Evolutionary conservation across 225 moss, liverwort and hornwort genomes (phyloP).

Genomic region (Neckera pumila): DNA sequence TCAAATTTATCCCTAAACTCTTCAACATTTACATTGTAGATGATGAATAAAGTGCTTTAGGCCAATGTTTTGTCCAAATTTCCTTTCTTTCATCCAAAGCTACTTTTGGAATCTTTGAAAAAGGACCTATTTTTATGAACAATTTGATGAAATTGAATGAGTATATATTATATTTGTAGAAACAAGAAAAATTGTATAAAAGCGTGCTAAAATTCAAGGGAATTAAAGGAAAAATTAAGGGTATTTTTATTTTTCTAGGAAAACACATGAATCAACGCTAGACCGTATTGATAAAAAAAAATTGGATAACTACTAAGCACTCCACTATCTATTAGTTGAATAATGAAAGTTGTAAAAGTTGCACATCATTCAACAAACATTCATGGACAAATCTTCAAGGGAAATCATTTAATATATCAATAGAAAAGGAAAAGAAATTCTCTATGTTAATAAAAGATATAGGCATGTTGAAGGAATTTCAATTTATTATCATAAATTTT

Average conservation of each 20-base stretch:
- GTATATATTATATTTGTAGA: background rate
- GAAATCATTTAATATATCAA: background rate
- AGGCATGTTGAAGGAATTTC: background rate
- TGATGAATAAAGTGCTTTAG: background rate
- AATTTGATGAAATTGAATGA: background rate
- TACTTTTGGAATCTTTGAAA: background rate
- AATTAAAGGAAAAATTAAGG: rapidly evolving
- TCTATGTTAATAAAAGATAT: background rate
- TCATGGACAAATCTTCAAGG: background rate
- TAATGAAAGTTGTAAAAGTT: background rate
- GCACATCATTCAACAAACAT: no score
- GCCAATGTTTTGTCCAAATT: background rate
- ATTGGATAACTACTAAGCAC: rapidly evolving
- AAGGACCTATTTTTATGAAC: background rate
- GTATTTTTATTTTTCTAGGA: no score
- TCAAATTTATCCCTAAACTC: background rate
- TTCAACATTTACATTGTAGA: background rate
- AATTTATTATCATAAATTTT: background rate
- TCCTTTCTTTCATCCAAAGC: background rate
- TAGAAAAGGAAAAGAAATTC: background rate
- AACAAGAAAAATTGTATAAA: background rate
- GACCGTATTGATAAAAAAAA: no score
- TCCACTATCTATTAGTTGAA: background rate
- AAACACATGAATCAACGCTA: no score
- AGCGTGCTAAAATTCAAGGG: rapidly evolving